phyloP scores from a whole-genome alignment of 257 asterid genomes.

The Prunella vulgaris region DNA sequence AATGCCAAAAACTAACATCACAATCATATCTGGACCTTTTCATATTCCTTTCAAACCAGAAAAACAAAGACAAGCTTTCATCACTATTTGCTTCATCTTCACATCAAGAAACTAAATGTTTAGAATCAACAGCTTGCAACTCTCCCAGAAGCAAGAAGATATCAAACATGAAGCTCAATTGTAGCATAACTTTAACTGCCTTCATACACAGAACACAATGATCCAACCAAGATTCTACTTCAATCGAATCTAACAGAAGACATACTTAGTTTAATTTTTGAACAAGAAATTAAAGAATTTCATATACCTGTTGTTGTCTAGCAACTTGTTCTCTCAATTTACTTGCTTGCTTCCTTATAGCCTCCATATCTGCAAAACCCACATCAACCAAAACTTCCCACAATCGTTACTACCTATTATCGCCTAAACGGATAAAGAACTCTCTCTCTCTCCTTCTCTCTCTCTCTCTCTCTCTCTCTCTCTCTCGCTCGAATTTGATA shows the following conservation, averaged over 20 bases:
- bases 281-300: neutral
- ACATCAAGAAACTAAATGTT: neutral
- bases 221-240: slow-evolving; percentile 18
- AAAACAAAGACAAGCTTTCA: neutral
- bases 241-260: neutral
- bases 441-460: slow-evolving; percentile 7
- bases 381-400: slow-evolving; percentile 23
- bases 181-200: neutral
- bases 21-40: neutral
- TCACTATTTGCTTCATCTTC: neutral
- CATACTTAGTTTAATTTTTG: neutral
- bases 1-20: neutral
- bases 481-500: neutral
- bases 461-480: no score
- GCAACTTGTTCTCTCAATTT: slow-evolving; percentile 95
- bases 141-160: neutral
- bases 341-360: slow-evolving; percentile 92
- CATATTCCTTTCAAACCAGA: neutral
- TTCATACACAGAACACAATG: slow-evolving; percentile 1
- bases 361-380: slow-evolving; percentile 52
- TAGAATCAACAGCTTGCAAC: neutral
- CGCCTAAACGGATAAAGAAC: neutral
- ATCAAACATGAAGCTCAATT: neutral
- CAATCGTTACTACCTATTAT: slow-evolving; percentile 5
- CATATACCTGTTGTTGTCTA: slow-evolving; percentile 85